Base-by-base conservation (phyloP, 768 basidiomycete genomes). In the Leccinum broughii region DNA sequence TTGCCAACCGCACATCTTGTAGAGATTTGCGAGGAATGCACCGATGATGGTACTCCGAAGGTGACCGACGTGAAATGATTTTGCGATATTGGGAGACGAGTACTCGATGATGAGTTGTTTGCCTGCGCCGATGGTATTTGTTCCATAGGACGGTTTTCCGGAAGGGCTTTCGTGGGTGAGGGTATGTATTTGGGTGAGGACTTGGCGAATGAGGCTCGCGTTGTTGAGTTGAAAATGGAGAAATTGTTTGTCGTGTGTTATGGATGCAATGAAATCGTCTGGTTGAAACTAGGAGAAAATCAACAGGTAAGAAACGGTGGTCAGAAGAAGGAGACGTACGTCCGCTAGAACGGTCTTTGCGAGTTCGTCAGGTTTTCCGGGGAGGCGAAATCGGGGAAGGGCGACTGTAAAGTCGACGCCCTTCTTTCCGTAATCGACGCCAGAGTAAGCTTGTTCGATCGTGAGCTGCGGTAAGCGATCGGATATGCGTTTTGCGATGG, bases 41-140 rank as follows among this genome's bases (percentile, higher is more conserved):
- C 96, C 96, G 70, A 98, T 96, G 73, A 99, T 99, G n/a, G 96
- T 99, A 56, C 93, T 95, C 41, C 96, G 85, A 61, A 98, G 77
- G 75, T 98, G 96, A 14, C 96, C 97, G 55, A 97, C 95, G 67
- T 99, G 96, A 85, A 98, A 98, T 5, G 90, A 89, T 73, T 99
- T 99, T 20, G 96, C 96, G 66, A 98, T 98, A 71, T 99, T 98
- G 15, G 95, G 95, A 2, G 92, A 93, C 2, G 94, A 97, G 75
- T 92, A 98, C 75, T 98, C 96, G 68, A 96, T 82, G 65, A 96
- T 73, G 62, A 91, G 77, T 54, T 85, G 92, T 77, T 97, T 95
- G 11, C 94, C 94, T 50, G 82, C 79, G 5, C 92, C 93, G 3
- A 79, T 77, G 30, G 78, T 77, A 72, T 93, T 95, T 3, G 85